Evolutionary conservation across 768 basidiomycete genomes (phyloP).

Genomic region (Tulasnella sp.): DNA sequence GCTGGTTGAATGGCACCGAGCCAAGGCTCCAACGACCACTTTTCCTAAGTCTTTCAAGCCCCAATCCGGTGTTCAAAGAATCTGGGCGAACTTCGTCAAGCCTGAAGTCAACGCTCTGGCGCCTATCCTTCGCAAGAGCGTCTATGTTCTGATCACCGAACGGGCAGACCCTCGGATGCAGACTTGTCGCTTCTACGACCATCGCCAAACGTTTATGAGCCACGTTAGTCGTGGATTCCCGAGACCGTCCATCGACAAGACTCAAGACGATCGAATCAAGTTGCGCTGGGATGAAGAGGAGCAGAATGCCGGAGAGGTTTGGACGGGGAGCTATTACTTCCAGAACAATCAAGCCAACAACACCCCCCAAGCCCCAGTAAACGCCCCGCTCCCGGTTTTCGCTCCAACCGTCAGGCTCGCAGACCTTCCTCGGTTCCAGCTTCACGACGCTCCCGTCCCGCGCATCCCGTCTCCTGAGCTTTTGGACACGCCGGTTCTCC

Average conservation of each 20-base stretch:
- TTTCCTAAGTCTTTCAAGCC: background rate
- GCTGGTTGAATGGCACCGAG: slow-evolving; percentile 9
- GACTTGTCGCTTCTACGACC: background rate
- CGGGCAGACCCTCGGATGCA: background rate
- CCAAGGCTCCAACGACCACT: background rate
- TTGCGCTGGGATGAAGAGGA: background rate
- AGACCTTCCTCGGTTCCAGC: slow-evolving; percentile 6
- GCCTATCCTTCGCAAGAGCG: slow-evolving; percentile 8
- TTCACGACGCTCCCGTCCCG: background rate
- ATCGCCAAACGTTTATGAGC: background rate
- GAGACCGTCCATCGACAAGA: background rate
- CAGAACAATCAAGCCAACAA: background rate
- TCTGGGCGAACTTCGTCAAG: background rate
- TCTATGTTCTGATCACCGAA: background rate
- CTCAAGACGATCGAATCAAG: background rate
- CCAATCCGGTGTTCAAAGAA: background rate
- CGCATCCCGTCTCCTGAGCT: background rate
- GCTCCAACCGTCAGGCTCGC: background rate
- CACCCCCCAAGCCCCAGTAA: background rate
- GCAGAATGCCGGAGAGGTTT: background rate
- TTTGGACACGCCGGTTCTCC: background rate
- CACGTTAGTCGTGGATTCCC: background rate
- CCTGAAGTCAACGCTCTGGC: background rate
- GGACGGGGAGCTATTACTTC: slow-evolving; percentile 14
- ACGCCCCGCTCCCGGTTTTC: background rate